Conservation (phyloP, 495 filamentous ascomycete genomes). For the Aspergillus diversus region DNA sequence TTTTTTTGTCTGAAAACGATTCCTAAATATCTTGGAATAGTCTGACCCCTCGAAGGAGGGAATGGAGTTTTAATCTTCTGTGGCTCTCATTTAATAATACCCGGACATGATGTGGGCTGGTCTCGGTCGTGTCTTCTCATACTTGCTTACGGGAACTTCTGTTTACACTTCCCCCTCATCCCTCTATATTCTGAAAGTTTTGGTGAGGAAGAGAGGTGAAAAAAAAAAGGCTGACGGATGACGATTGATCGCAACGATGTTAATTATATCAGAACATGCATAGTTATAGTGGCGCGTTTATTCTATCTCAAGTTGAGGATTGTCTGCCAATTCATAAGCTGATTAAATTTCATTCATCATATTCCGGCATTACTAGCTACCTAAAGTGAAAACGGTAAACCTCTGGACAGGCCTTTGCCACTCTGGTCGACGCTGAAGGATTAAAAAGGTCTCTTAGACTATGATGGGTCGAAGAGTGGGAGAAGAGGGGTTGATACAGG, state of each 20-base stretch:
- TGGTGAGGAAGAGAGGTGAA: neutral
- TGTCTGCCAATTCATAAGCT: neutral
- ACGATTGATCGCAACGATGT: neutral
- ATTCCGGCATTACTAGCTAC: constrained; percentile 7
- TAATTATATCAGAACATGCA: neutral
- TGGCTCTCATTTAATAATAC: constrained; percentile 20
- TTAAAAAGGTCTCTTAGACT: neutral
- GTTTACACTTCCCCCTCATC: too few relatives aligned
- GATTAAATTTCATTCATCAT: neutral
- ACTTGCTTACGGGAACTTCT: too few relatives aligned
- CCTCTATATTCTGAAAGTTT: too few relatives aligned
- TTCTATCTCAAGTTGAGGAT: neutral
- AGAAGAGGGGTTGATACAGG: constrained; percentile 2
- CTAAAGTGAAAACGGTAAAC: neutral
- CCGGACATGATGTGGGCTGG: constrained; percentile 27
- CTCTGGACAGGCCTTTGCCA: neutral
- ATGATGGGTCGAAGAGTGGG: constrained; percentile 2
- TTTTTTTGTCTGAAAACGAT: neutral
- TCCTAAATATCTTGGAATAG: neutral
- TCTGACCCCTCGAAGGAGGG: neutral
- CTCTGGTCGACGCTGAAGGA: constrained; percentile 1
- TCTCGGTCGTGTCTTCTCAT: constrained; percentile 21
- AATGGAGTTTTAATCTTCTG: neutral
- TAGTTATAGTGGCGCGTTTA: neutral
- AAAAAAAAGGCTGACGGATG: neutral